Evolutionary conservation across 305 asterid species (phyloP), one percentile per base, ranked within the genome.

Genomic region (Fraxinus albicans): DNA sequence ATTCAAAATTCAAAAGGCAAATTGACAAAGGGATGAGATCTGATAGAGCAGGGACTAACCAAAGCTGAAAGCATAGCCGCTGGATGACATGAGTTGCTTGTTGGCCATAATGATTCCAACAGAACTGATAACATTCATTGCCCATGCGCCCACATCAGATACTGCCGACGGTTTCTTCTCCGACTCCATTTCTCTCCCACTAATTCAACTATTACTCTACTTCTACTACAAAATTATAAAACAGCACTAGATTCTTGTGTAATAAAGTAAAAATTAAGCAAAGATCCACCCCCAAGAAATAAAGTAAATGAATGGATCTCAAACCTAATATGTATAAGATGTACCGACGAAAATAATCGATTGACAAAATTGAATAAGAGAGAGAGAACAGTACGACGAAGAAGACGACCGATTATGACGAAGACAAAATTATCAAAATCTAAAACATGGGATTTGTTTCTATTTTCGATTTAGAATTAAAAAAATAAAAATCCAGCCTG

Each of bases 61-160:
- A n/a, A 93, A 95, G 79, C 84, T 89, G 90, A 95, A 95, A 80
- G 94, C 86, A 74, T 90, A 95, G 82, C 98, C 98, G 55, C 60
- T 82, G 84, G 82, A 44, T 33, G 98, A 94, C 98, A 95, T 92
- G 84, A 95, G 97, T 80, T 95, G 97, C 91, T 95, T 95, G 80
- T 95, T 95, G 3, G 98, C 98, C 97, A 95, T 92, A 80, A 95
- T 95, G 84, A 95, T 92, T 65, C 98, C 98, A 12, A 95, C 98
- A 4, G 98, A 95, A 67, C 98, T 95, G 81, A 95, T 69, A 23
- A 95, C 94, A 81, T 95, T 95, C 98, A 95, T 95, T 33, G 92
- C 98, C 98, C 98, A 95, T 76, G 98, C 98, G 29, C 98, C 98
- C 40, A 91, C 90, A 88, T 94, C 95, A 15, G 98, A 95, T 65